Base-by-base conservation (phyloP, 306 rosid species). In the Styphnolobium japonicum region DNA sequence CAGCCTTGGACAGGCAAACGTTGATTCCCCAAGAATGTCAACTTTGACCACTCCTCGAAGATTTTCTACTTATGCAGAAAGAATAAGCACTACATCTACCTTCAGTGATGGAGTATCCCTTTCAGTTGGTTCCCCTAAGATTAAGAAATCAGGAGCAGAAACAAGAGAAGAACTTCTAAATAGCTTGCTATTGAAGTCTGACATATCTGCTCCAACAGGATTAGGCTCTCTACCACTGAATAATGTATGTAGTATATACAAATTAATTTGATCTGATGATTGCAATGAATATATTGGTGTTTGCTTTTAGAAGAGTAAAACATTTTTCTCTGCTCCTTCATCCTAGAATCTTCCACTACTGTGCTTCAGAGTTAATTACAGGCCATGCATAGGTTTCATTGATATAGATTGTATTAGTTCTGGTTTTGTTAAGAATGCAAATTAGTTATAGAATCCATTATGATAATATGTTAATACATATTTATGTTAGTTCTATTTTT, bases 141-240 rank as follows among this genome's bases (percentile, higher is more conserved):
- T 89, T 76, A 96, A 96, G 91, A 96, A 96, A 86, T 84, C 90
- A 10, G 99, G 98, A 77, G 92, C 91, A 18, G 99, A 96, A 85
- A 87, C 90, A 64, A 91, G 88, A 80, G 98, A 90, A 85, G 98
- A 93, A 78, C 90, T 90, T 79, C 85, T 90, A 42, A 89, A 85
- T 86, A 90, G 81, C 88, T 80, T 86, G 64, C 84, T 89, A 67
- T 83, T 84, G 15, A 93, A 91, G 88, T 87, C 97, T 27, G 98
- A 95, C 68, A 3, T 75, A 61, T 80, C 88, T 52, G 70, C 85
- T 73, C 82, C 83, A 16, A 60, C 81, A 6, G 99, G 93, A 61
- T 71, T 78, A 4, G 91, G 94, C 81, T 61, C 81, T 70, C 83
- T 84, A 37, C 89, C 85, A 4, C 67, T 81, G 42, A 71, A 82